phyloP scores from a whole-genome alignment of 257 asterid species.

The Solanum sejunctum region DNA sequence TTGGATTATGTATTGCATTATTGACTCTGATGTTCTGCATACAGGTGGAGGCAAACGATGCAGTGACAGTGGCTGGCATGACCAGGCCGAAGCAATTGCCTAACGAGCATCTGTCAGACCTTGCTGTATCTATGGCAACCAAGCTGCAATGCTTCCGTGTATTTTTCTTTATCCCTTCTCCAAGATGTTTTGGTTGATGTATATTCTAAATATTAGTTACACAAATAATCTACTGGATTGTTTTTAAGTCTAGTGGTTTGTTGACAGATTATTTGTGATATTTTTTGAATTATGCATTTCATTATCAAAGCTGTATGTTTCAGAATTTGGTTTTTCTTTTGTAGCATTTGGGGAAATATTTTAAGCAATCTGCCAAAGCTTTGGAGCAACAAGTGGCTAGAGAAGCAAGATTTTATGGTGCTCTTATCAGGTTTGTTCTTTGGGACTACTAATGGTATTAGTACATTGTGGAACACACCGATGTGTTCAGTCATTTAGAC shows the following conservation, averaged over 20 bases:
- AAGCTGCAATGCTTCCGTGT: slow-evolving; percentile 93
- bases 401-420: slow-evolving; percentile 98
- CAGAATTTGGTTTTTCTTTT: slow-evolving; percentile 3
- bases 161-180: slow-evolving; percentile 8
- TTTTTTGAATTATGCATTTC: not conserved
- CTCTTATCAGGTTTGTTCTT: slow-evolving; percentile 67
- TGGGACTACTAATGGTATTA: not conserved
- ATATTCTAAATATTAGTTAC: not conserved
- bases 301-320: not conserved
- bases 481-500: not conserved
- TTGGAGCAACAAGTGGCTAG: slow-evolving; percentile 72
- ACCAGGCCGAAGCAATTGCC: slow-evolving; percentile 89
- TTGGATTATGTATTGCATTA: not conserved
- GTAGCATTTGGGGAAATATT: slow-evolving; percentile 89
- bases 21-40: slow-evolving; percentile 4
- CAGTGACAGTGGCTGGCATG: slow-evolving; percentile 93
- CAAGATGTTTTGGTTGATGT: not conserved
- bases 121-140: slow-evolving; percentile 89
- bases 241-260: not conserved
- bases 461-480: not conserved
- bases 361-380: slow-evolving; percentile 91
- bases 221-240: not conserved
- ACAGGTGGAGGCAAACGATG: slow-evolving; percentile 93
- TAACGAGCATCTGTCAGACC: slow-evolving; percentile 76
- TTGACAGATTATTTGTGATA: not conserved